A percentile compares a stretch with the other conserved stretches of the same genome.
phyloP scores from a whole-genome alignment of 1,284 basidiomycete genomes.

The Papiliotrema nemorosa region DNA sequence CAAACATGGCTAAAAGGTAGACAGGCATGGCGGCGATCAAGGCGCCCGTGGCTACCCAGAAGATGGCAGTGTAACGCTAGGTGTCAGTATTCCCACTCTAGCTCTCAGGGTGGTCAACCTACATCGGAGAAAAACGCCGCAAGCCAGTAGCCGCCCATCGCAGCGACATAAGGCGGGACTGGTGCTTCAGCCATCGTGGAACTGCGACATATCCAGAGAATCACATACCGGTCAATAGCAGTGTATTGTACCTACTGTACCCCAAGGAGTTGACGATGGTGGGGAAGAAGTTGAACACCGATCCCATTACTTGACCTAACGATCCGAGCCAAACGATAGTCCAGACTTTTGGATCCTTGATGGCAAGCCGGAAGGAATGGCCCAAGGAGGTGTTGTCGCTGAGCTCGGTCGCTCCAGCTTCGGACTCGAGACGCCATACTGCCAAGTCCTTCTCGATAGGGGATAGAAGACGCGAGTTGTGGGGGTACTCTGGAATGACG shows the following conservation, averaged over 20 bases:
- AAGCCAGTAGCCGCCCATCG: too few species aligned
- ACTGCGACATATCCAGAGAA: background rate
- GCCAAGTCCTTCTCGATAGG: conserved; percentile 24
- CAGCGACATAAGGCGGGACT: too few species aligned
- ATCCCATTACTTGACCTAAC: conserved; percentile 14
- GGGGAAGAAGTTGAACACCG: conserved; percentile 18
- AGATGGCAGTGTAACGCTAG: too few species aligned
- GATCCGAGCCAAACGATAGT: background rate
- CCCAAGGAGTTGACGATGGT: conserved; percentile 27
- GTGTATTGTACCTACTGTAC: conserved; percentile 27
- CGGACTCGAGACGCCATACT: conserved; percentile 27
- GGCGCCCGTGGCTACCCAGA: too few species aligned
- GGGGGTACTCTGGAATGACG: conserved; percentile 29
- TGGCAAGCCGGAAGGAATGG: conserved; percentile 14
- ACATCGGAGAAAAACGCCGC: too few species aligned
- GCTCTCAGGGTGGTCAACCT: too few species aligned
- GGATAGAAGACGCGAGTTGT: conserved; percentile 23
- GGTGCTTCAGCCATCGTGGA: too few species aligned
- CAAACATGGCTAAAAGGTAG: conserved; percentile 27
- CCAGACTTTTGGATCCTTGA: conserved; percentile 16
- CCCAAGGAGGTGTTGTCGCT: conserved; percentile 13
- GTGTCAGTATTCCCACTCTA: too few species aligned
- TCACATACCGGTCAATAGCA: conserved; percentile 29
- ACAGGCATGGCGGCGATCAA: background rate
- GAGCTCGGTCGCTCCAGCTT: conserved; percentile 19